Percentiles rank a stretch among this genome's conserved stretches.
Conservation (phyloP, 306 rosid genomes). For the Herpetospermum pedunculosum region DNA sequence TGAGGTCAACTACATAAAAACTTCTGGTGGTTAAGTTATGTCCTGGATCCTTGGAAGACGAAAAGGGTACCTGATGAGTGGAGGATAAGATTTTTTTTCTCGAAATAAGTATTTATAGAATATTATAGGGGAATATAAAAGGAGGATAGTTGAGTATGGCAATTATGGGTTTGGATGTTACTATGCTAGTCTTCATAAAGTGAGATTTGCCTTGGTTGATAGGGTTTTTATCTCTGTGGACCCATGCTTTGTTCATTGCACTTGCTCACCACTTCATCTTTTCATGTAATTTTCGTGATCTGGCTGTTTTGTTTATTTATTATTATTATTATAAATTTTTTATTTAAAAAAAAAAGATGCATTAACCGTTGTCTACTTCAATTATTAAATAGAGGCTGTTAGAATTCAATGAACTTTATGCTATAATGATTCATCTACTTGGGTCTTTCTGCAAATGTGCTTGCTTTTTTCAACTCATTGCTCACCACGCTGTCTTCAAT, state of each 20-base stretch:
- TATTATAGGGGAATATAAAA: neutral
- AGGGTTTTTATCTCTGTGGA: neutral
- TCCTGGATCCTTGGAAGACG: neutral
- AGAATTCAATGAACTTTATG: neutral
- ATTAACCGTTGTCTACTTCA: neutral
- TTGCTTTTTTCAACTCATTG: neutral
- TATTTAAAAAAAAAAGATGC: neutral
- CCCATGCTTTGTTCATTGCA: neutral
- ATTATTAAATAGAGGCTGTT: neutral
- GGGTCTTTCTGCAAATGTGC: neutral
- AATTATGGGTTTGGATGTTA: neutral
- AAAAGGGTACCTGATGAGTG: neutral
- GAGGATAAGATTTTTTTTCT: neutral
- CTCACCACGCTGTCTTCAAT: neutral
- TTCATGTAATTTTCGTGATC: neutral
- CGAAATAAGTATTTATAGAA: no score
- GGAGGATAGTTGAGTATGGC: neutral
- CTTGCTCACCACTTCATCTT: neutral
- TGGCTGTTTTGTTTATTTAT: neutral
- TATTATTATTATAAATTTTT: no score
- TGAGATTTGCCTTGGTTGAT: neutral
- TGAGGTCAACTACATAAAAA: neutral
- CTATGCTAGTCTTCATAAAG: neutral
- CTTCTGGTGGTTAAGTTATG: neutral
- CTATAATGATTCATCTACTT: neutral